Percentiles rank a stretch among this genome's conserved stretches.
Evolutionary conservation across 805 yeast genomes (phyloP).

Genomic region (Starmerella vaccinii): DNA sequence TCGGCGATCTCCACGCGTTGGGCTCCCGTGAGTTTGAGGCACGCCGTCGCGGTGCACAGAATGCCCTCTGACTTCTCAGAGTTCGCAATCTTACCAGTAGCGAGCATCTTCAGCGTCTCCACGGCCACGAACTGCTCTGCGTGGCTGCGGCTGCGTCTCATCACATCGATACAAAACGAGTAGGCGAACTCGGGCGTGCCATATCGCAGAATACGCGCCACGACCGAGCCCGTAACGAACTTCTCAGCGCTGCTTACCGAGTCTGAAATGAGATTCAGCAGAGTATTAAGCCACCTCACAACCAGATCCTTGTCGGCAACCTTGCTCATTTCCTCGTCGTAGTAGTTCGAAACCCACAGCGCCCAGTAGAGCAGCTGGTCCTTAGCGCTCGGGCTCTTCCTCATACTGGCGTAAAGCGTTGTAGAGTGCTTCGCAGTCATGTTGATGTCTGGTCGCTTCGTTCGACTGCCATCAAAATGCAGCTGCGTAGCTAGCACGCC

Average conservation of each 20-base stretch:
- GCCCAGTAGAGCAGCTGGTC: conserved; percentile 33
- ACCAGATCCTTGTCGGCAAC: conserved; percentile 31
- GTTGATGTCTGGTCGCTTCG: conserved; percentile 6
- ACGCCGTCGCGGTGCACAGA: conserved; percentile 6
- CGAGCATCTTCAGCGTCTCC: conserved; percentile 58
- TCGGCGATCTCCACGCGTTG: conserved; percentile 16
- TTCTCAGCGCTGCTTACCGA: conserved; percentile 26
- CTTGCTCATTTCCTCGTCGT: conserved; percentile 25
- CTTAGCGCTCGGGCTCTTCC: conserved; percentile 25
- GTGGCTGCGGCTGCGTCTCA: conserved; percentile 48
- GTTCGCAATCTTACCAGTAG: conserved; percentile 19
- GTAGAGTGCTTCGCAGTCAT: background rate
- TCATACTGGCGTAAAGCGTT: background rate
- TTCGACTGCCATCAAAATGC: conserved; percentile 25
- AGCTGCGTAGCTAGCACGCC: conserved; percentile 29
- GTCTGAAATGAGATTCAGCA: conserved; percentile 32
- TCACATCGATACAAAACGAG: conserved; percentile 51
- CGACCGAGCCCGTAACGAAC: conserved; percentile 44
- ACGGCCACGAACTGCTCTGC: conserved; percentile 50
- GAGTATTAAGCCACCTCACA: conserved; percentile 35
- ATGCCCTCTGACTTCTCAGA: conserved; percentile 1
- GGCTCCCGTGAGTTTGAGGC: conserved; percentile 10
- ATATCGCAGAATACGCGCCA: conserved; percentile 52
- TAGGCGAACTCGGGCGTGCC: conserved; percentile 49
- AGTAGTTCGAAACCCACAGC: conserved; percentile 26